These are phyloP conservation scores for Fusarium miscanthi DNA, from an alignment of 2,329 filamentous ascomycete species.

Conservation along the genomic window DNA sequence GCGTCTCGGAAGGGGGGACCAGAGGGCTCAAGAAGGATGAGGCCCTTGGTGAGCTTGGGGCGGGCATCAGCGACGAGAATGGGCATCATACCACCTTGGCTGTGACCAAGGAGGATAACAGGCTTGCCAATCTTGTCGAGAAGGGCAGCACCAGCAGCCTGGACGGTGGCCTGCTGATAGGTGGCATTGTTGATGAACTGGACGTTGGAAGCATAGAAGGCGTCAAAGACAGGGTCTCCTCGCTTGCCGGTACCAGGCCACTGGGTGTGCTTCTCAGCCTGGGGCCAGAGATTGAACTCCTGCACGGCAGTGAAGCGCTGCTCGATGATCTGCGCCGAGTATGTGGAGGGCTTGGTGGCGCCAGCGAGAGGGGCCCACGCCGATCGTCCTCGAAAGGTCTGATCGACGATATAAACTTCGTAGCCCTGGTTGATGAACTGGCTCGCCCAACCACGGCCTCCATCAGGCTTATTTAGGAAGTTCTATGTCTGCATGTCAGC, in stretches of 20 bases:
- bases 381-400: slow-evolving; percentile 39
- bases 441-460: slow-evolving; percentile 38
- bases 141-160: slow-evolving; percentile 51
- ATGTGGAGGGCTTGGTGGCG: slow-evolving; percentile 27
- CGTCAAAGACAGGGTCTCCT: slow-evolving; percentile 34
- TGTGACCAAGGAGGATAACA: slow-evolving; percentile 56
- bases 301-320: slow-evolving; percentile 33
- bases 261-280: slow-evolving; percentile 34
- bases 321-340: slow-evolving; percentile 35
- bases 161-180: slow-evolving; percentile 34
- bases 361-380: slow-evolving; percentile 32
- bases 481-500: slow-evolving; percentile 15
- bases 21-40: slow-evolving; percentile 59
- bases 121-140: slow-evolving; percentile 57
- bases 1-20: slow-evolving; percentile 60
- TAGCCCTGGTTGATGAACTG: slow-evolving; percentile 38
- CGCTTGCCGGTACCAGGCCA: slow-evolving; percentile 38
- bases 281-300: slow-evolving; percentile 35
- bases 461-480: slow-evolving; percentile 41
- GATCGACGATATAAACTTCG: slow-evolving; percentile 39
- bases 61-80: slow-evolving; percentile 44
- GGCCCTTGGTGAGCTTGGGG: slow-evolving; percentile 53
- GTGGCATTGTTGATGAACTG: slow-evolving; percentile 38
- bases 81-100: slow-evolving; percentile 57
- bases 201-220: slow-evolving; percentile 42